Conservation (phyloP, 2,329 filamentous ascomycete species). For the Curvularia hawaiiensis region DNA sequence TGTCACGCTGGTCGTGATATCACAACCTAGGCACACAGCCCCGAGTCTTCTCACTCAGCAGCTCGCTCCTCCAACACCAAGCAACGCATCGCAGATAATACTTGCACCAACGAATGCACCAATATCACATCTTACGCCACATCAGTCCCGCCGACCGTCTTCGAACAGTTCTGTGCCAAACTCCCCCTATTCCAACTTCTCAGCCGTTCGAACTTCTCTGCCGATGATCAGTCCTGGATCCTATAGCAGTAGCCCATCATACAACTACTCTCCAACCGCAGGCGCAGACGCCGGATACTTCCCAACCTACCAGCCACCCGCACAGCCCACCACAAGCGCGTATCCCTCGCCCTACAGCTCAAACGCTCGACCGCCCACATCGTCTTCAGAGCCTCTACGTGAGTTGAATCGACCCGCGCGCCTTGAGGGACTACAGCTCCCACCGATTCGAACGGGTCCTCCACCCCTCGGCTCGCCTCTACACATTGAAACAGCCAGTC, state of each 20-base stretch:
- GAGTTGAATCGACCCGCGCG: constrained; percentile 31
- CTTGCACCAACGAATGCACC: constrained; percentile 36
- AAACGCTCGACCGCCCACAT: constrained; percentile 31
- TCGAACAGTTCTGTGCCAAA: constrained; percentile 42
- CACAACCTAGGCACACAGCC: constrained; percentile 28
- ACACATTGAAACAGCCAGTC: constrained; percentile 30
- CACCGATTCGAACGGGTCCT: constrained; percentile 44
- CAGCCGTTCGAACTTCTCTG: constrained; percentile 42
- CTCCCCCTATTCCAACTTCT: constrained; percentile 45
- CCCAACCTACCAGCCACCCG: constrained; percentile 34
- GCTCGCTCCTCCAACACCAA: constrained; percentile 39
- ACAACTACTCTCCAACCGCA: constrained; percentile 43
- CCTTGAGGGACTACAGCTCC: constrained; percentile 43
- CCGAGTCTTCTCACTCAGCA: constrained; percentile 44
- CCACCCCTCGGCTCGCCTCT: constrained; percentile 40
- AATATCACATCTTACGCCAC: constrained; percentile 35
- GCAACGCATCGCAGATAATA: constrained; percentile 33
- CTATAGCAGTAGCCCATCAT: constrained; percentile 42
- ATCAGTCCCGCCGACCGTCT: constrained; percentile 35
- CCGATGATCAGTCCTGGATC: constrained; percentile 42
- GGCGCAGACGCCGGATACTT: constrained; percentile 44
- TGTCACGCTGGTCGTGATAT: constrained; percentile 49
- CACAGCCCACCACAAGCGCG: constrained; percentile 27
- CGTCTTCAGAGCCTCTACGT: constrained; percentile 36
- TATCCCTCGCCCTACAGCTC: constrained; percentile 40